Conservation (phyloP, 805 yeast species). For the Candida loeiensis region DNA sequence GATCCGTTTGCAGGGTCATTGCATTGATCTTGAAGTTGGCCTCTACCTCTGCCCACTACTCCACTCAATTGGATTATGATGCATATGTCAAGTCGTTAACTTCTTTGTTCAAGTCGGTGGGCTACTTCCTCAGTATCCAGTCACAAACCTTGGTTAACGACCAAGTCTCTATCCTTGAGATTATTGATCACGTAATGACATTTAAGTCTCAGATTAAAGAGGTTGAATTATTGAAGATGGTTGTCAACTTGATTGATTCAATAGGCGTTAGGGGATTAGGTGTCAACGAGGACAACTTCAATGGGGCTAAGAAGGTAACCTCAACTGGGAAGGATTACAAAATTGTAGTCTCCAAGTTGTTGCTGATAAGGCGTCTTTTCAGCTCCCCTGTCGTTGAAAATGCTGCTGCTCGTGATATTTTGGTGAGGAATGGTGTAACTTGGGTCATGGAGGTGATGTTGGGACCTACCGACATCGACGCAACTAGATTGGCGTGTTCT, state of each 20-base stretch:
- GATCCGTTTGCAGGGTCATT: conserved; percentile 61
- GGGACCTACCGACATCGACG: conserved; percentile 52
- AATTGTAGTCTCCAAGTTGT: conserved; percentile 53
- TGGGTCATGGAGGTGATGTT: conserved; percentile 59
- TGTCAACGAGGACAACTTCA: conserved; percentile 31
- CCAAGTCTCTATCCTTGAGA: conserved; percentile 60
- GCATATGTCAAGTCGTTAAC: conserved; percentile 27
- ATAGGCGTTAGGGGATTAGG: conserved; percentile 58
- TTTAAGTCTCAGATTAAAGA: conserved; percentile 39
- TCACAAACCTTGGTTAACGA: conserved; percentile 51
- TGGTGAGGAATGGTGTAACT: conserved; percentile 46
- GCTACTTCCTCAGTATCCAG: conserved; percentile 46
- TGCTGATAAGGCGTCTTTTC: conserved; percentile 56
- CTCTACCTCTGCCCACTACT: conserved; percentile 20
- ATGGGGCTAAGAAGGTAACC: conserved; percentile 14
- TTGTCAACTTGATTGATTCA: conserved; percentile 47
- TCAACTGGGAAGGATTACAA: conserved; percentile 50
- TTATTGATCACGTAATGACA: conserved; percentile 52
- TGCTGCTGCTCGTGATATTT: conserved; percentile 27
- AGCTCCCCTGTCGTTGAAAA: conserved; percentile 34
- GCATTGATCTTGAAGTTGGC: conserved; percentile 47
- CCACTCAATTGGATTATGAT: conserved; percentile 15
- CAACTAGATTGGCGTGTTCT: conserved; percentile 61
- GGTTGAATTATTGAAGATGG: conserved; percentile 37
- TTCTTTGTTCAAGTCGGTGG: conserved; percentile 37